phyloP scores from a whole-genome alignment of 352 stramenopile genomes.

The Globisporangium nunn region DNA sequence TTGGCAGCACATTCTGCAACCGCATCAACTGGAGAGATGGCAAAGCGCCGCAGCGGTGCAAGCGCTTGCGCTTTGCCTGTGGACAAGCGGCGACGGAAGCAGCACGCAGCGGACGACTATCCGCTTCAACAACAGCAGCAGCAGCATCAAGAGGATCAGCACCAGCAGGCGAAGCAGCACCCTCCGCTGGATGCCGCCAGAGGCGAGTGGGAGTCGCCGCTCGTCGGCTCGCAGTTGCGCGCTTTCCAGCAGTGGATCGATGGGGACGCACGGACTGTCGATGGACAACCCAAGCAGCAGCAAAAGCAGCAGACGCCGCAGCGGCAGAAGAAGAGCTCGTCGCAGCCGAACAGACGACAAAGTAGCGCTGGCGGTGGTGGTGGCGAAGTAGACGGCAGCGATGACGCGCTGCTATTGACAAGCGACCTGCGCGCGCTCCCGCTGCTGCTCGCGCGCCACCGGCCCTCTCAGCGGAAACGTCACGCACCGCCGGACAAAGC shows the following conservation, averaged over 20 bases:
- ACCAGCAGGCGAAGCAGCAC: too few relatives aligned
- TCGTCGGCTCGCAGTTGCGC: neutral
- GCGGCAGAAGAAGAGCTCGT: neutral
- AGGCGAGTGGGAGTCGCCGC: too few relatives aligned
- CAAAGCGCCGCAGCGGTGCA: too few relatives aligned
- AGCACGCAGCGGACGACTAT: too few relatives aligned
- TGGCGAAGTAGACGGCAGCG: neutral
- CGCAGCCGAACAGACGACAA: neutral
- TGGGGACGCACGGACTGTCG: too few relatives aligned
- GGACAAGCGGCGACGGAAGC: too few relatives aligned
- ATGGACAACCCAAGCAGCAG: neutral
- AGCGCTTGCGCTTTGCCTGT: too few relatives aligned
- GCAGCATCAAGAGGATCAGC: too few relatives aligned
- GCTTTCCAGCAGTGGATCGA: neutral
- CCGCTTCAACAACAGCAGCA: too few relatives aligned
- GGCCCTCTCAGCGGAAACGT: neutral
- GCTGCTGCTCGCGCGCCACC: conserved; percentile 17
- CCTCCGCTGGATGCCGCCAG: too few relatives aligned
- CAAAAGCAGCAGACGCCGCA: neutral
- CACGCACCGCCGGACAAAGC: conserved; percentile 26
- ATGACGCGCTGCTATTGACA: neutral
- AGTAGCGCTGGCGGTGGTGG: neutral
- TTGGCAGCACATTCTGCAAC: too few relatives aligned
- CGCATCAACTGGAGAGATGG: too few relatives aligned
- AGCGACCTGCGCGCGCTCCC: conserved; percentile 22